Evolutionary conservation across 2,329 filamentous ascomycete genomes (phyloP), one percentile per base, ranked within the genome.

Genomic region (Elsinoe arachidis): DNA sequence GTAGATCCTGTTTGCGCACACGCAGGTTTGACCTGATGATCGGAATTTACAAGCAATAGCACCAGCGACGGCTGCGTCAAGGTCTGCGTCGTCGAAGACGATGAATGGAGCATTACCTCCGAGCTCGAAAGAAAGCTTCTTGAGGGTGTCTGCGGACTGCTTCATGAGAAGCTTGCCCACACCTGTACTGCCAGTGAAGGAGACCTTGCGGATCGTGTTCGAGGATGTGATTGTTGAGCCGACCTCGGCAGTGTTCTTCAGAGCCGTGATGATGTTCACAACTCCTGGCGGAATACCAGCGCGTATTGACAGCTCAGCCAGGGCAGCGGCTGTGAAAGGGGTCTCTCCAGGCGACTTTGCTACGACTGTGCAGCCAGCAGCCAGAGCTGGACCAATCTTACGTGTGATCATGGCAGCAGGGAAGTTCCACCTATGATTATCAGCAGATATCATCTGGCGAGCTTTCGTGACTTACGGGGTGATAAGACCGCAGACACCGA

Each of bases 81-180:
- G 75, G 68, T 97, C 89, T 17, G 92, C 69, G 67, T 97, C 92
- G 67, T 97, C 90, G 68, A 97, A 97, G 34, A 97, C 90, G 63
- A 97, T 96, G 70, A 96, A 95, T 1, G 92, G 92, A 0, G 92
- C 88, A 70, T 97, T 97, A 49, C 92, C 93, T 56, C 92, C 92
- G 1, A 97, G 85, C 70, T 97, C 92, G 70, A 96, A 87, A 0
- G 88, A 93, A 1, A 88, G 77, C 69, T 88, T 88, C 80, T 97
- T 97, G 26, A 90, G 75, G 0, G 90, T 96, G 39, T 82, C 80
- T 0, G 90, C 83, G 10, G 87, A 86, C 73, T 96, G 91, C 76
- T 88, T 87, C 90, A 96, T 96, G 56, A 99, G 82, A 74, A 96
- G 73, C 63, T 80, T 83, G 21, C 82, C 82, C 3, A 85, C 82